phyloP scores from a whole-genome alignment of 306 rosid genomes.

The Cicer bijugum region DNA sequence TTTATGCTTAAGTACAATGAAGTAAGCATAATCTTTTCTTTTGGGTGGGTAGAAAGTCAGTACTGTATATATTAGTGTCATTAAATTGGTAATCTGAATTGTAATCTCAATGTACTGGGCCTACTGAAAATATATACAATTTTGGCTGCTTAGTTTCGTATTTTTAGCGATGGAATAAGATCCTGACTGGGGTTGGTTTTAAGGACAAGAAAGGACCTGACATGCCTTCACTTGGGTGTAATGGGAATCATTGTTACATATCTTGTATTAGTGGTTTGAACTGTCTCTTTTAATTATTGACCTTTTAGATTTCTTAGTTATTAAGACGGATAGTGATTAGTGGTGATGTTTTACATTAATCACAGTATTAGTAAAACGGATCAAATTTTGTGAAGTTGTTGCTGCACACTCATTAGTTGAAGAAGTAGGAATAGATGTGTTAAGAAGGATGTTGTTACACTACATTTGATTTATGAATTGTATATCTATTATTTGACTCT shows the following conservation, averaged over 20 bases:
- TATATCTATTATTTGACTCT: slow-evolving; percentile 18
- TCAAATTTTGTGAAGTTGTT: slow-evolving; percentile 18
- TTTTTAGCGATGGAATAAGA: slow-evolving; percentile 16
- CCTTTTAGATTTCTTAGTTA: slow-evolving; percentile 13
- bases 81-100: slow-evolving; percentile 32
- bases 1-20: slow-evolving; percentile 18
- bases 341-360: background rate
- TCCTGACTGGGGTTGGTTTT: slow-evolving; percentile 7
- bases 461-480: slow-evolving; percentile 1
- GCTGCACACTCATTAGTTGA: slow-evolving; percentile 9
- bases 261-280: slow-evolving; percentile 22
- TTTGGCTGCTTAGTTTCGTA: slow-evolving; percentile 16
- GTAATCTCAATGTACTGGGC: slow-evolving; percentile 12
- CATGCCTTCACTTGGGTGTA: slow-evolving; percentile 6
- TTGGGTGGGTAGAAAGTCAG: slow-evolving; percentile 10
- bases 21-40: slow-evolving; percentile 7
- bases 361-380: background rate
- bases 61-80: background rate
- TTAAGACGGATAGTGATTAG: background rate
- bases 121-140: background rate
- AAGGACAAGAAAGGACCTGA: slow-evolving; percentile 17
- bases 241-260: slow-evolving; percentile 4
- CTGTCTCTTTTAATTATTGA: slow-evolving; percentile 18
- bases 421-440: slow-evolving; percentile 23
- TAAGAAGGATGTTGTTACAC: slow-evolving; percentile 2